Conservation (phyloP, 768 basidiomycete genomes). For the Amanita rimosa region DNA sequence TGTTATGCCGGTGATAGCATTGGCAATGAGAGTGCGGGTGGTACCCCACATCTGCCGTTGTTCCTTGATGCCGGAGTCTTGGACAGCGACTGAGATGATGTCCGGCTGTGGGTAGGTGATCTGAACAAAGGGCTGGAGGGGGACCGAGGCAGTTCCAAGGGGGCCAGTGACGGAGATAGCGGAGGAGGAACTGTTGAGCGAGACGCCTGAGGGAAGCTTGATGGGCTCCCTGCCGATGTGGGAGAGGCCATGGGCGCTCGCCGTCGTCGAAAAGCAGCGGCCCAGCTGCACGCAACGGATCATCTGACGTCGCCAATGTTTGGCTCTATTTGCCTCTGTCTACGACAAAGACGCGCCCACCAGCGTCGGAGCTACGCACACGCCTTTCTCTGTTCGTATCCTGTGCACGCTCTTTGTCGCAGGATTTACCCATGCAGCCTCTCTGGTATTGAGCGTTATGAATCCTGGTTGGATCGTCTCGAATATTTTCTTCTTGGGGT, state of each 20-base stretch:
- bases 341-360: constrained; percentile 91
- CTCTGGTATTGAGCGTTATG: constrained; percentile 74
- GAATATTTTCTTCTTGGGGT: constrained; percentile 99
- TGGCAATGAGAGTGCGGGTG: constrained; percentile 79
- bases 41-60: constrained; percentile 96
- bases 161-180: constrained; percentile 34
- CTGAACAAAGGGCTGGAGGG: constrained; percentile 35
- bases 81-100: constrained; percentile 39
- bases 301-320: constrained; percentile 14
- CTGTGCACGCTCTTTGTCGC: constrained; percentile 66
- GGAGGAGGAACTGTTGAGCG: constrained; percentile 26
- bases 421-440: constrained; percentile 92
- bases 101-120: constrained; percentile 27
- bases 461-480: constrained; percentile 94
- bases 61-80: constrained; percentile 55
- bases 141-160: constrained; percentile 33
- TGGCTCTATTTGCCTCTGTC: constrained; percentile 7
- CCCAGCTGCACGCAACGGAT: constrained; percentile 22
- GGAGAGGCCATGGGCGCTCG: constrained; percentile 43
- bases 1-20: constrained; percentile 85
- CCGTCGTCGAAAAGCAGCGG: constrained; percentile 39
- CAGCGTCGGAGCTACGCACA: constrained; percentile 70
- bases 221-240: constrained; percentile 55
- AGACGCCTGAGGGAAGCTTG: constrained; percentile 29
- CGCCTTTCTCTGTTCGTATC: constrained; percentile 79